Percentiles rank a stretch among this genome's conserved stretches.
Conservation (phyloP, 2,329 filamentous ascomycete species). For the Orbilia javanica region DNA sequence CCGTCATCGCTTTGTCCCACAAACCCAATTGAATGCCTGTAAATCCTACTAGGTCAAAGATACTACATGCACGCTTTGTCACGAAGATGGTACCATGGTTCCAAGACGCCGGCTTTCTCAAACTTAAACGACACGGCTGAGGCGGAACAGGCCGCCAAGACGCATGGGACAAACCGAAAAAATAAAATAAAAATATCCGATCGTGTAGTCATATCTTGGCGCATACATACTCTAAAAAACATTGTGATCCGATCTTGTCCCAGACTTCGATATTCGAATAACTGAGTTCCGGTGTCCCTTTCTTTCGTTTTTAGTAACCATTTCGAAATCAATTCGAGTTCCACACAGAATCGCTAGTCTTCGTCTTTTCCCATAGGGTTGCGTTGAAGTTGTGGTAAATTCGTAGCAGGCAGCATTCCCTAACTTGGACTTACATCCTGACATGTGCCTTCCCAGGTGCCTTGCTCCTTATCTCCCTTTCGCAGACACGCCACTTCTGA, state of each 20-base stretch:
- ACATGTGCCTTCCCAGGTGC: neutral
- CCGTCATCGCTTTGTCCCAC: neutral
- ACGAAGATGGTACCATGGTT: neutral
- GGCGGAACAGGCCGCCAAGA: neutral
- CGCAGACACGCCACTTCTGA: neutral
- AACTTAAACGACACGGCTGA: neutral
- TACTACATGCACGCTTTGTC: neutral
- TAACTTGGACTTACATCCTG: neutral
- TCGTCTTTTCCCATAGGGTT: too few species aligned
- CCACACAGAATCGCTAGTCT: too few species aligned
- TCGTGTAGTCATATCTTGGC: neutral
- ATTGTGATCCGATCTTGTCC: neutral
- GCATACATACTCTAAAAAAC: neutral
- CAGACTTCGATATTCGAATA: neutral
- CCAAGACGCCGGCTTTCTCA: neutral
- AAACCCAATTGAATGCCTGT: neutral
- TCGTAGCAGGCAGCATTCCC: neutral
- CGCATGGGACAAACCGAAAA: neutral
- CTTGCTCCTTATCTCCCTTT: neutral
- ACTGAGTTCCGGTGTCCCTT: neutral
- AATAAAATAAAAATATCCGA: neutral
- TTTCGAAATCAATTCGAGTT: too few species aligned
- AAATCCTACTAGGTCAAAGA: neutral
- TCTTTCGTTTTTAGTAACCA: neutral
- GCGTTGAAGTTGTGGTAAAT: slow-evolving; percentile 15